Evolutionary conservation across 2,329 filamentous ascomycete genomes (phyloP).

Genomic region (Penicillium vulpinum): DNA sequence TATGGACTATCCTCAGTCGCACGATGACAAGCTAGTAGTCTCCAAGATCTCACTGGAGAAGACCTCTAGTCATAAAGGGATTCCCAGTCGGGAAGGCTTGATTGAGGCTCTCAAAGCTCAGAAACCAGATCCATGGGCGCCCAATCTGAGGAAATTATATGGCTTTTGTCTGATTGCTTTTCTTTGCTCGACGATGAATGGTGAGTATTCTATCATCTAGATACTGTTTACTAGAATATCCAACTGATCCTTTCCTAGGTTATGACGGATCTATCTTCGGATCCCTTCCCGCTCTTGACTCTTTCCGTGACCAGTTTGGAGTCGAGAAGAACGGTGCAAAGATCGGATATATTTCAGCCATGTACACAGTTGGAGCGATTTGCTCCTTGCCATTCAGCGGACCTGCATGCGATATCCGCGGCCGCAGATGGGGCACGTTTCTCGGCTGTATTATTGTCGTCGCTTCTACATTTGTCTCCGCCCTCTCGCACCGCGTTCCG

Average conservation of each 20-base stretch:
- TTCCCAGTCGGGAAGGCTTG: constrained; percentile 6
- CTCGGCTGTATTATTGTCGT: constrained; percentile 9
- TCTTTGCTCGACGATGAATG: constrained; percentile 12
- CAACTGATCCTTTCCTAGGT: too few species aligned
- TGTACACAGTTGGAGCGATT: constrained; percentile 12
- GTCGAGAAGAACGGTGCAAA: constrained; percentile 6
- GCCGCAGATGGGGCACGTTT: constrained; percentile 9
- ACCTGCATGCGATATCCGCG: constrained; percentile 1
- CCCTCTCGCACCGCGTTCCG: constrained; percentile 2
- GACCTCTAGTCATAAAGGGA: too few species aligned
- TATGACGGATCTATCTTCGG: constrained; percentile 13
- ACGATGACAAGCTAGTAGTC: too few species aligned
- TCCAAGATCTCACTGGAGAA: too few species aligned
- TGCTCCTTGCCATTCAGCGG: constrained; percentile 12
- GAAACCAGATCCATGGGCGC: constrained; percentile 11
- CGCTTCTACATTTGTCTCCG: constrained; percentile 5
- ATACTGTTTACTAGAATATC: too few species aligned
- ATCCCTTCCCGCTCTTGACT: constrained; percentile 4
- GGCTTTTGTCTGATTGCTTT: constrained; percentile 12
- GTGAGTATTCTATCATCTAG: too few species aligned
- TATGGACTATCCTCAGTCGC: too few species aligned
- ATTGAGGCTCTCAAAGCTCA: constrained; percentile 5
- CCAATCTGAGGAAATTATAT: constrained; percentile 10
- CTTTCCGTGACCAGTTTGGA: constrained; percentile 8
- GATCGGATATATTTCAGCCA: constrained; percentile 10